Base-by-base conservation (phyloP, 202 grass and related monocot genomes). In the Saccharum hybrid region DNA sequence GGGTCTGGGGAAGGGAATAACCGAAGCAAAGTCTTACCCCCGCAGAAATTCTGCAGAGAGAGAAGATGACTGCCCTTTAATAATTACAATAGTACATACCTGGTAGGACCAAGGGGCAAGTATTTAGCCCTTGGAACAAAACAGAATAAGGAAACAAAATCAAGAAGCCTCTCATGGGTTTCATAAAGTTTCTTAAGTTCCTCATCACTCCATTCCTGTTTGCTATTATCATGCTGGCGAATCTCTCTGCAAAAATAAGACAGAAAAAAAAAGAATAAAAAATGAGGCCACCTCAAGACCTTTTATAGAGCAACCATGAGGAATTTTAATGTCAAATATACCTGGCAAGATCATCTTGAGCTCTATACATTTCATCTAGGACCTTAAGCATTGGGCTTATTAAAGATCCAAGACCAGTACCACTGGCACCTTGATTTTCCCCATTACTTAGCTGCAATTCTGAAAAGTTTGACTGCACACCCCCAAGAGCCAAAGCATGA, bases 371-470 rank as follows among this genome's bases (percentile, higher is more conserved):
- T 87, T 99, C 96, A 88, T 99, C 96, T 56, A 99, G 93, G 59
- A 99, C 91, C 84, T 94, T 94, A 14, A 96, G 83, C 93, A 99
- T 99, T 84, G 96, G 96, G 75, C 79, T 96, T 72, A 99, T 99
- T 84, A 99, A 93, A 79, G 93, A 93, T 77, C 96, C 93, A 81
- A 99, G 91, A 83, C 96, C 96, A 70, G 93, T 99, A 85, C 96
- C 96, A 85, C 96, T 99, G 83, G 96, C 96, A 86, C 93, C 96
- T 96, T 99, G 96, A 75, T 96, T 93, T 93, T 99, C 96, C 56
- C 96, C 96, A 89, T 99, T 99, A 92, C 91, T 99, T 68, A 99
- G 86, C 64, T 96, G 96, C 76, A 93, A 81, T 89, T 99, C 88
- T 66, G 93, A 89, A 90, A 99, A 98, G 70, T 92, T 94, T 52